Evolutionary conservation across 2,329 filamentous ascomycete species (phyloP).

Genomic region (Talaromyces sp.): DNA sequence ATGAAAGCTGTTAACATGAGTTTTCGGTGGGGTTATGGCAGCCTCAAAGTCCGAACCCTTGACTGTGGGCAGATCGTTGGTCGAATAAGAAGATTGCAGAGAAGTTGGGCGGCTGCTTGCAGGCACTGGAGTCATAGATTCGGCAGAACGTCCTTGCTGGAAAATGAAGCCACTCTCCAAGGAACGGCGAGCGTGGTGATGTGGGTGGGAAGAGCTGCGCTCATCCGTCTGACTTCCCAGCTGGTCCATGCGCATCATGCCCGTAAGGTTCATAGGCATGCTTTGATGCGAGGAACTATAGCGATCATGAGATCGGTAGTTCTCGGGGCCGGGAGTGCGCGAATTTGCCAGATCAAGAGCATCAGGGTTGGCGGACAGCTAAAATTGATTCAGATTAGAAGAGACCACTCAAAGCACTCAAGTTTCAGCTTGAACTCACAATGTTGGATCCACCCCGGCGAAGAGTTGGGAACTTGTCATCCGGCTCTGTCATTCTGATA

Average conservation of each 20-base stretch:
- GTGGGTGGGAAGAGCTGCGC: slow-evolving; percentile 30
- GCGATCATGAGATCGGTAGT: slow-evolving; percentile 67
- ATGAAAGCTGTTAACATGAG: slow-evolving; percentile 61
- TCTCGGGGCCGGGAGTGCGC: slow-evolving; percentile 66
- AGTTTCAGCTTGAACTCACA: slow-evolving; percentile 47
- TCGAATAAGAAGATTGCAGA: slow-evolving; percentile 83
- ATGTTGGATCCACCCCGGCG: slow-evolving; percentile 56
- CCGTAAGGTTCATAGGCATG: slow-evolving; percentile 58
- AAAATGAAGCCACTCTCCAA: slow-evolving; percentile 46
- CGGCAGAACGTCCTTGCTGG: slow-evolving; percentile 33
- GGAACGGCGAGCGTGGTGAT: slow-evolving; percentile 49
- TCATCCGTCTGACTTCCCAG: slow-evolving; percentile 36
- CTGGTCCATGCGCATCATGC: slow-evolving; percentile 44
- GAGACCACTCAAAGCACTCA: slow-evolving; percentile 3
- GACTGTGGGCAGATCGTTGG: slow-evolving; percentile 83
- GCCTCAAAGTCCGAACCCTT: slow-evolving; percentile 65
- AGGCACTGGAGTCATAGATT: slow-evolving; percentile 25
- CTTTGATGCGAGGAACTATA: slow-evolving; percentile 68
- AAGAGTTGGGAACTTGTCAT: slow-evolving; percentile 82
- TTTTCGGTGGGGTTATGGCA: slow-evolving; percentile 55
- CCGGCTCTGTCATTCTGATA: slow-evolving; percentile 70
- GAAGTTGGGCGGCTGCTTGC: slow-evolving; percentile 45
- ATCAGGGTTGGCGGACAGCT: slow-evolving; percentile 80
- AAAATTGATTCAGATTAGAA: slow-evolving; percentile 49
- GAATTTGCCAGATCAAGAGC: slow-evolving; percentile 78